Base-by-base conservation (phyloP, 1,284 basidiomycete species). In the Anthracocystis walkeri region DNA sequence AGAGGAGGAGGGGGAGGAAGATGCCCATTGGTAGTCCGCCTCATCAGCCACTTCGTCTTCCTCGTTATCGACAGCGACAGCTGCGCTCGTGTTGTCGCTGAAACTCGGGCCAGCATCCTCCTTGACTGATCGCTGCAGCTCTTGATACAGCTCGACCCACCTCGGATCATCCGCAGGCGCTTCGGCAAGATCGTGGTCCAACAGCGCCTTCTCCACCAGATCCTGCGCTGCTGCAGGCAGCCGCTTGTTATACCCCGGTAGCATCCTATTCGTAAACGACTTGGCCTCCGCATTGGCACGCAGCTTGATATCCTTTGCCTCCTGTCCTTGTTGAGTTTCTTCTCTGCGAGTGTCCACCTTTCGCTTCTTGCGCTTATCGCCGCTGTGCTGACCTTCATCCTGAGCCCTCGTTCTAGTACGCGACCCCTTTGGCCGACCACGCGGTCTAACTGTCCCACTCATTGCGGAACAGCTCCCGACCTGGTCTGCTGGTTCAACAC, bases 401-500 rank as follows among this genome's bases (percentile, higher is more conserved):
- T 25, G 23, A 14, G 44, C 23, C 25, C 44, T 27, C 14, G 1
- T 14, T 4, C 49, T 23, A 11, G 4, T 27, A 31, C 53, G 20
- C 23, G n/a, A 25, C 25, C 11, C 10, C 33, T 8, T 7, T 42
- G 48, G 31, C 18, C 65, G 31, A 25, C 65, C 29, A 2, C 16
- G 45, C n/a, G 11, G 40, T 16, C 60, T 11, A 27, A 1, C 7
- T 7, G n/a, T 2, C 7, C 18, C 50, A 35, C 40, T 68, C 58
- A 75, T 60, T 66, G 65, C 23, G 65, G 62, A 2, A 58, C 51
- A 16, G 72, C 44, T n/a, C 61, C 58, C 5, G 64, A 27, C 10
- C 54, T 33, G 14, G 63, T 70, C 54, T 76, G 74, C 53, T 71
- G 65, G 18, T 50, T 41, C 35, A 98, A 86, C 14, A 98, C 93